phyloP scores from a whole-genome alignment of 1,284 basidiomycete species.

The Ustilago trichophora region DNA sequence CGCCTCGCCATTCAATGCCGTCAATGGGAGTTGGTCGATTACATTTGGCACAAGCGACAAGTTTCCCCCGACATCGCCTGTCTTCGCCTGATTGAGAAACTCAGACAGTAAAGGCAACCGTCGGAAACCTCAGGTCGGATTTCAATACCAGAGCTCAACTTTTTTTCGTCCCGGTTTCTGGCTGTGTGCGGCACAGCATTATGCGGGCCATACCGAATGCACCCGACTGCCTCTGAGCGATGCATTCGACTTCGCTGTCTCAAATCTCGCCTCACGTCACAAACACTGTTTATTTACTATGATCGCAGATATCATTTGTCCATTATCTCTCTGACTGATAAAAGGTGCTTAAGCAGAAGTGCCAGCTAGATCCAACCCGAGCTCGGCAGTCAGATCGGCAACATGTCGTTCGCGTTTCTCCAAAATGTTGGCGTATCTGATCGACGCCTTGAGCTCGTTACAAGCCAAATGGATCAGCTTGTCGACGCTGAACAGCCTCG shows the following conservation, averaged over 20 bases:
- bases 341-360: no score
- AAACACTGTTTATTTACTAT: no score
- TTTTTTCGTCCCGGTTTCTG: no score
- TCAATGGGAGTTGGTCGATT: slow-evolving; percentile 35
- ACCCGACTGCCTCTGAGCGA: no score
- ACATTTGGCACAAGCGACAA: slow-evolving; percentile 27
- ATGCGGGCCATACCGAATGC: no score
- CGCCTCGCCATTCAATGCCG: slow-evolving; percentile 21
- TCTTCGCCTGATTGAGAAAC: slow-evolving; percentile 28
- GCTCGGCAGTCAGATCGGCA: slow-evolving; percentile 32
- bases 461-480: slow-evolving; percentile 73
- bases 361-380: slow-evolving; percentile 23
- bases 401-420: slow-evolving; percentile 73
- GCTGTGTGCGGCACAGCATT: no score
- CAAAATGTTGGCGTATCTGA: slow-evolving; percentile 77
- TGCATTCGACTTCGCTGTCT: no score
- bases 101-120: slow-evolving; percentile 9
- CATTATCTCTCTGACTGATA: no score
- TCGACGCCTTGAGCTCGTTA: slow-evolving; percentile 74
- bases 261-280: no score
- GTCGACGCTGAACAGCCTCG: slow-evolving; percentile 89
- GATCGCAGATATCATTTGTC: no score
- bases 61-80: slow-evolving; percentile 38
- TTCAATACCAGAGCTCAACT: no score
- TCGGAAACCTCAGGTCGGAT: no score